These are phyloP conservation scores for Pseudomonodictys pantanalensis DNA, from an alignment of 495 filamentous ascomycete genomes.

Conservation along the genomic window DNA sequence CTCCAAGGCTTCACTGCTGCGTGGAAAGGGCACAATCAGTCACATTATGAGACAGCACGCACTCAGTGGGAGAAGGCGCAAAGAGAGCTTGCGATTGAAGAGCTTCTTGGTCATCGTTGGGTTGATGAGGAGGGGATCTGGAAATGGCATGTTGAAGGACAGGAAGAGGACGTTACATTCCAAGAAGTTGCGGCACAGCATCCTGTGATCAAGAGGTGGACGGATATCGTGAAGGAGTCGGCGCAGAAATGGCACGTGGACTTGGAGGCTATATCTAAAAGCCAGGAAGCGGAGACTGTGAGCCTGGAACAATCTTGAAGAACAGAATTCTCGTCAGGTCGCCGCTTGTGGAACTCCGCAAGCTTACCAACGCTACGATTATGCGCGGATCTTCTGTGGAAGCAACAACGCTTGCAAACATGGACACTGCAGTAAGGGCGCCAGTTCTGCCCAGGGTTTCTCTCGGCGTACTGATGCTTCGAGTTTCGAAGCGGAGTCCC, in stretches of 20 bases:
- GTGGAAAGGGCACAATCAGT: slow-evolving; percentile 30
- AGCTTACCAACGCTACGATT: no score
- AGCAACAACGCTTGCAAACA: no score
- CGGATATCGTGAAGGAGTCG: slow-evolving; percentile 44
- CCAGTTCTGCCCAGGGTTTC: no score
- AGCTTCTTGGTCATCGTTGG: slow-evolving; percentile 61
- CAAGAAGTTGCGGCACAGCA: slow-evolving; percentile 57
- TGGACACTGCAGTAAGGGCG: no score
- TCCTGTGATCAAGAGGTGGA: slow-evolving; percentile 60
- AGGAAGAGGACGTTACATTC: slow-evolving; percentile 46
- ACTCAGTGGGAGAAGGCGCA: slow-evolving; percentile 53
- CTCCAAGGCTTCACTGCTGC: slow-evolving; percentile 60
- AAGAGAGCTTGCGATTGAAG: slow-evolving; percentile 58
- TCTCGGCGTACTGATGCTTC: no score
- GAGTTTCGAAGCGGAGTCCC: no score
- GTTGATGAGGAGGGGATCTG: slow-evolving; percentile 62
- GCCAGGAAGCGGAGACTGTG: slow-evolving; percentile 4
- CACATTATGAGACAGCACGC: slow-evolving; percentile 36
- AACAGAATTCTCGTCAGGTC: no score
- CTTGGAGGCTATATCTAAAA: slow-evolving; percentile 22
- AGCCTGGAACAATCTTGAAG: no score
- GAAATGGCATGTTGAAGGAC: slow-evolving; percentile 53
- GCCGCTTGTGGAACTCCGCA: no score
- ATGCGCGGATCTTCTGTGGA: no score
- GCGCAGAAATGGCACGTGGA: slow-evolving; percentile 44